Conservation (phyloP, 768 basidiomycete species). For the Leccinum imitatum region DNA sequence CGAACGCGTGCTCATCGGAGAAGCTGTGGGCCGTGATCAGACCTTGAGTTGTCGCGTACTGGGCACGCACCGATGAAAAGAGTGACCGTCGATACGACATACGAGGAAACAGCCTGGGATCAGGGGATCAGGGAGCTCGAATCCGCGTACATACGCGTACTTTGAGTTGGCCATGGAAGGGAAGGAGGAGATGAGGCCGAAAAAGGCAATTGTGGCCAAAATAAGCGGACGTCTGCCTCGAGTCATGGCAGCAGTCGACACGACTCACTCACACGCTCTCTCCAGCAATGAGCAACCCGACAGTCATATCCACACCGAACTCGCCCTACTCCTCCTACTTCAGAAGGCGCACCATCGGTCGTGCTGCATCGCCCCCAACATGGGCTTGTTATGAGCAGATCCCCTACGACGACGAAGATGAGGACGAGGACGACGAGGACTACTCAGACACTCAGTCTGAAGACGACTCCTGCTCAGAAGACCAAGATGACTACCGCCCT, state of each 20-base stretch:
- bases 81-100: conserved; percentile 87
- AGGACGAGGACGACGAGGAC: conserved; percentile 54
- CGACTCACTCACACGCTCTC: not conserved
- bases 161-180: conserved; percentile 83
- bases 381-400: conserved; percentile 94
- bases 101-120: conserved; percentile 84
- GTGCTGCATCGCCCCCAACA: conserved; percentile 80
- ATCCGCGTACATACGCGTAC: conserved; percentile 87
- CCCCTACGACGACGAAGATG: conserved; percentile 59
- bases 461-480: conserved; percentile 66
- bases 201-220: conserved; percentile 19
- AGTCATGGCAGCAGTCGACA: not conserved
- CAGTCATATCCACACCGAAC: conserved; percentile 22
- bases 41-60: not conserved
- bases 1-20: conserved; percentile 77
- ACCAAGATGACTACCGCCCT: conserved; percentile 60
- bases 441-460: conserved; percentile 59
- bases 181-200: conserved; percentile 1
- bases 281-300: conserved; percentile 23
- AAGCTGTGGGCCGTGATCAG: conserved; percentile 50
- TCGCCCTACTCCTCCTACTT: conserved; percentile 39
- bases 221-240: not conserved
- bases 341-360: conserved; percentile 70
- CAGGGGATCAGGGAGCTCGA: conserved; percentile 85
- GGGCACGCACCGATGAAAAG: conserved; percentile 80